Base-by-base conservation (phyloP, 768 basidiomycete species). In the Leccinum subgranulosum region DNA sequence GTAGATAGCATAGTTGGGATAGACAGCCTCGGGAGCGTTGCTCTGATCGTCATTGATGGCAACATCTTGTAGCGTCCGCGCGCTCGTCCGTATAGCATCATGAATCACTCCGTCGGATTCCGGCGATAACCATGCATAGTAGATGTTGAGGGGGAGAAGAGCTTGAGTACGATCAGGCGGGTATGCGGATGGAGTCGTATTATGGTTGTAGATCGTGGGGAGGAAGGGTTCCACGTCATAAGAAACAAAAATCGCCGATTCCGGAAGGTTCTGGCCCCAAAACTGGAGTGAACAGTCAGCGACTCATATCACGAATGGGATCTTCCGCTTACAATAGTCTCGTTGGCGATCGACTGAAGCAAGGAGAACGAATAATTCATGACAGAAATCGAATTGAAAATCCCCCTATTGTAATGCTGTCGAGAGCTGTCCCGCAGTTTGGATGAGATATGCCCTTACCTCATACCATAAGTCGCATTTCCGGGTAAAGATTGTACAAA, bases 141-240 rank as follows among this genome's bases (percentile, higher is more conserved):
- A 84, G 2, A 78, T 75, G 70, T 81, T 79, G 47, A 81, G 69
- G 1, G 81, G 83, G 8, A 75, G 67, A 48, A 76, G 66, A 17
- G 64, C 66, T 6, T 55, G 64, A 2, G 65, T 47, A 33, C 81
- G 79, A 27, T 61, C 57, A 3, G 78, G 77, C 5, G 82, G 82
- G 65, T 77, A 84, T 1, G 82, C 83, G 14, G 78, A 74, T 0
- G 70, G 46, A 2, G 66, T 67, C 45, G 66, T 52, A 25, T 67
- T 74, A 59, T 80, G 78, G 1, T 66, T 56, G 57, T 76, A 75
- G 55, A 79, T 59, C 41, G 69, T 63, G 0, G 79, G 70, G 0
- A 80, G 74, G 76, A 86, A 84, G 4, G 81, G 80, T 56, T 86
- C 83, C 53, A 81, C 73, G 2, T 48, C 58, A 12, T 68, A 69